phyloP scores from a whole-genome alignment of 2,329 filamentous ascomycete species.

The Calcarisporium arbuscula region DNA sequence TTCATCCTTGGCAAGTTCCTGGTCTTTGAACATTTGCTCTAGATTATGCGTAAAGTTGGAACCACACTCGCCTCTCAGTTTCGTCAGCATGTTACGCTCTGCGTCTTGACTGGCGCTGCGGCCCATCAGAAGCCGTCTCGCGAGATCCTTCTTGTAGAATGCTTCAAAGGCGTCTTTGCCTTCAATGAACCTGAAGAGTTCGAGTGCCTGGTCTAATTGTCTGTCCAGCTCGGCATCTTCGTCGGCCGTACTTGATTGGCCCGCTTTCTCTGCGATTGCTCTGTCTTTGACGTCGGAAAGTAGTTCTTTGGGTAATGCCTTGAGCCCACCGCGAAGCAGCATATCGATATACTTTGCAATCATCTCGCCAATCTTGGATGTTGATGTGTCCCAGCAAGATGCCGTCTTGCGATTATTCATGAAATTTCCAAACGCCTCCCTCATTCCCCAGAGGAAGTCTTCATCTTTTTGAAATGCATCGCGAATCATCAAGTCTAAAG shows the following conservation, averaged over 20 bases:
- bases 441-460: slow-evolving; percentile 68
- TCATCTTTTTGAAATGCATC: slow-evolving; percentile 72
- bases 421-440: slow-evolving; percentile 81
- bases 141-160: slow-evolving; percentile 98
- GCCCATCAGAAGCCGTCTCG: slow-evolving; percentile 81
- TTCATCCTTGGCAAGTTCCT: slow-evolving; percentile 87
- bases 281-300: slow-evolving; percentile 56
- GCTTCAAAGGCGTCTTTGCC: slow-evolving; percentile 98
- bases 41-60: slow-evolving; percentile 93
- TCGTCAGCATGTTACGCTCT: slow-evolving; percentile 89
- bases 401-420: slow-evolving; percentile 83
- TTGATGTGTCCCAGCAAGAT: slow-evolving; percentile 70
- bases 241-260: slow-evolving; percentile 65
- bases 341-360: slow-evolving; percentile 95
- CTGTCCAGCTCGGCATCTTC: slow-evolving; percentile 89
- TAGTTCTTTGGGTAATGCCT: slow-evolving; percentile 67
- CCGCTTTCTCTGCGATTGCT: slow-evolving; percentile 51
- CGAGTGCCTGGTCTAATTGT: slow-evolving; percentile 86
- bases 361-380: slow-evolving; percentile 96
- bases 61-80: slow-evolving; percentile 89
- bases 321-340: slow-evolving; percentile 80
- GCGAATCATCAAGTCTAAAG: slow-evolving; percentile 69
- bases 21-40: slow-evolving; percentile 99
- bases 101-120: slow-evolving; percentile 91
- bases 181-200: slow-evolving; percentile 93